Evolutionary conservation across 1,139 yeast species (phyloP).

Genomic region (Spencermartinsiella ligniputridi): DNA sequence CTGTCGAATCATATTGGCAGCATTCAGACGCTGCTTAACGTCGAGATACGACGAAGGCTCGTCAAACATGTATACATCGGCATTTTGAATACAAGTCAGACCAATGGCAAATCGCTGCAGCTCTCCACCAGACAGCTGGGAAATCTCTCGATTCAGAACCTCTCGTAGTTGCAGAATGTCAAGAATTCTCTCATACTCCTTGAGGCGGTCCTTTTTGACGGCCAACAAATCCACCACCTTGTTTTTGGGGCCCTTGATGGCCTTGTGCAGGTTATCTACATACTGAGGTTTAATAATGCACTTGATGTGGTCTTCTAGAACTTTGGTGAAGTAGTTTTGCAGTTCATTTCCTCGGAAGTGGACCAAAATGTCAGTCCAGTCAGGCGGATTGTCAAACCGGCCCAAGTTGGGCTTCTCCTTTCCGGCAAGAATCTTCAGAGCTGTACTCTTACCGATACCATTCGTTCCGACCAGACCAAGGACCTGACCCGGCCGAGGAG

Average conservation of each 20-base stretch:
- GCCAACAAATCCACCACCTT: conserved; percentile 81
- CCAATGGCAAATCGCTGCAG: conserved; percentile 97
- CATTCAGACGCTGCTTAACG: conserved; percentile 97
- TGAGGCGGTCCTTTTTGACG: conserved; percentile 66
- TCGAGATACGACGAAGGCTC: conserved; percentile 98
- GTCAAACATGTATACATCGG: conserved; percentile 97
- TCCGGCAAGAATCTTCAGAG: conserved; percentile 95
- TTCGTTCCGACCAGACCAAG: conserved; percentile 96
- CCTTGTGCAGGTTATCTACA: conserved; percentile 94
- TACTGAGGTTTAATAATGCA: conserved; percentile 97
- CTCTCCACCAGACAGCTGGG: conserved; percentile 95
- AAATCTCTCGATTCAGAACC: conserved; percentile 79
- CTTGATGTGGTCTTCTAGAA: conserved; percentile 87
- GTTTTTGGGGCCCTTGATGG: conserved; percentile 84
- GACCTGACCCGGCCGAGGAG: conserved; percentile 99
- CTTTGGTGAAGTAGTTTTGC: conserved; percentile 91
- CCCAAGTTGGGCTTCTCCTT: conserved; percentile 97
- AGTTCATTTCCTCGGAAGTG: conserved; percentile 95
- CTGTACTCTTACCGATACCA: conserved; percentile 99
- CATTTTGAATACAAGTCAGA: conserved; percentile 91
- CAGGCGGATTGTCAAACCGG: conserved; percentile 89
- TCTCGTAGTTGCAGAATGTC: conserved; percentile 66
- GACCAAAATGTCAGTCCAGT: conserved; percentile 89
- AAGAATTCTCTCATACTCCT: conserved; percentile 57
- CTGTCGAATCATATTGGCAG: conserved; percentile 90